Evolutionary conservation across 495 filamentous ascomycete species (phyloP).

Genomic region (Aspergillus avenaceus): DNA sequence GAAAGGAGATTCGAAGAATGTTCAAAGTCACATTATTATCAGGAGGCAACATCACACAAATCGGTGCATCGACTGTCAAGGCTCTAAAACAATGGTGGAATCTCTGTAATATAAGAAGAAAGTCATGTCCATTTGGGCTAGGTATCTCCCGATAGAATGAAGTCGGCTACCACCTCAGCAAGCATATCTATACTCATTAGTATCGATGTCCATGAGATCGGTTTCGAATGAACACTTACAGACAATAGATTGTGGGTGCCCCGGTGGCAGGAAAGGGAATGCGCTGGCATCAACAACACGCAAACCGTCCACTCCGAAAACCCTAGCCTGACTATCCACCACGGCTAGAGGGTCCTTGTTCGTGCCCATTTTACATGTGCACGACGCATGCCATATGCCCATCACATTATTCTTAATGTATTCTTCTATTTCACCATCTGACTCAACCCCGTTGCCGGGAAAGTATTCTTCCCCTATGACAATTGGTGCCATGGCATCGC

Average conservation of each 20-base stretch:
- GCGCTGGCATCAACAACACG: constrained; percentile 53
- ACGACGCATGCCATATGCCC: constrained; percentile 43
- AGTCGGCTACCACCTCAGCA: constrained; percentile 53
- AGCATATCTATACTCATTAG: constrained; percentile 27
- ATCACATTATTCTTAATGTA: constrained; percentile 28
- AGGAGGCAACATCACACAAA: too few relatives aligned
- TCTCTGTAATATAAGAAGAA: too few relatives aligned
- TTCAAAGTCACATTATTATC: too few relatives aligned
- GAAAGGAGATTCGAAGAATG: too few relatives aligned
- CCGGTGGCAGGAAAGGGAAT: constrained; percentile 47
- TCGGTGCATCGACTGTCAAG: too few relatives aligned
- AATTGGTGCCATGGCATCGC: constrained; percentile 2
- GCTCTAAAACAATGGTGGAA: too few relatives aligned
- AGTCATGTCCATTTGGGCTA: too few relatives aligned
- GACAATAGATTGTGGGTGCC: constrained; percentile 39
- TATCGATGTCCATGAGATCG: neutral
- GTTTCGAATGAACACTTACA: constrained; percentile 15
- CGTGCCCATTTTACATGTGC: constrained; percentile 44
- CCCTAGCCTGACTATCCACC: constrained; percentile 34
- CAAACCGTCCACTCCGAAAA: constrained; percentile 39
- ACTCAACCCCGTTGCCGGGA: constrained; percentile 32
- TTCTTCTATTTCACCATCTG: constrained; percentile 38
- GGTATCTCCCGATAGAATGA: too few relatives aligned
- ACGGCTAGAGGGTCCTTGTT: constrained; percentile 34
- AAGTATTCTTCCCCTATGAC: constrained; percentile 25